A percentile compares a stretch with the other conserved stretches of the same genome.
Evolutionary conservation across 495 filamentous ascomycete species (phyloP).

Genomic region (Sabuloglossum arenarium): DNA sequence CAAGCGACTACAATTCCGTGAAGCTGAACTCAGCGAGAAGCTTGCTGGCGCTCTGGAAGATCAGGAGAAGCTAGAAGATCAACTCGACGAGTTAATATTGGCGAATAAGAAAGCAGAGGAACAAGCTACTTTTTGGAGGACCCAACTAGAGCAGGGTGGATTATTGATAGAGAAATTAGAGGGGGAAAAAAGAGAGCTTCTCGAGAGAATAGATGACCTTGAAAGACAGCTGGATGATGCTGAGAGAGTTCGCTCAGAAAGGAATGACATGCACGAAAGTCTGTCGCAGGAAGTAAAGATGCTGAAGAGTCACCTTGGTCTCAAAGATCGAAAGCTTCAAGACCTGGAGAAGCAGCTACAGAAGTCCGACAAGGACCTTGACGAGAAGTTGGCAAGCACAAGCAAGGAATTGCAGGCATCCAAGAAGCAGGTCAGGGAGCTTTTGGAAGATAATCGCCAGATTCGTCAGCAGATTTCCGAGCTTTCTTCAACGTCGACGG

Average conservation of each 20-base stretch:
- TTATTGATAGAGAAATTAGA: conserved; percentile 69
- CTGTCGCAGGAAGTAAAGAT: conserved; percentile 71
- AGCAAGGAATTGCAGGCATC: conserved; percentile 62
- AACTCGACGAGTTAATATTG: conserved; percentile 71
- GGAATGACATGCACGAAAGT: conserved; percentile 47
- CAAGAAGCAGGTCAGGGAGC: conserved; percentile 48
- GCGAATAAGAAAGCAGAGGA: conserved; percentile 82
- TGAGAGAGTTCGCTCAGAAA: conserved; percentile 41
- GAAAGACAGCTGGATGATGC: conserved; percentile 46
- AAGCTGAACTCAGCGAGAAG: conserved; percentile 79
- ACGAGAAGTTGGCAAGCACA: conserved; percentile 63
- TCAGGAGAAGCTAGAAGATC: conserved; percentile 81
- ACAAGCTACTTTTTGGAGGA: conserved; percentile 54
- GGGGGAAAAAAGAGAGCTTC: conserved; percentile 56
- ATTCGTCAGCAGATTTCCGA: conserved; percentile 71
- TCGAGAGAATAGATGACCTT: conserved; percentile 41
- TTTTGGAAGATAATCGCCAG: conserved; percentile 63
- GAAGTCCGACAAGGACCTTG: conserved; percentile 73
- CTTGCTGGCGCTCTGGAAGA: conserved; percentile 83
- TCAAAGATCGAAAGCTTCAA: conserved; percentile 79
- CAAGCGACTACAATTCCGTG: conserved; percentile 73
- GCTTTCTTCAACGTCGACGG: conserved; percentile 75
- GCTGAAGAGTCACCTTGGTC: conserved; percentile 69
- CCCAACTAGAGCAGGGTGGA: conserved; percentile 79
- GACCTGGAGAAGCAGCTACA: conserved; percentile 73